Percentiles rank a stretch among this genome's conserved stretches.
Conservation (phyloP, 2,329 filamentous ascomycete genomes). For the Cordyceps sp. region DNA sequence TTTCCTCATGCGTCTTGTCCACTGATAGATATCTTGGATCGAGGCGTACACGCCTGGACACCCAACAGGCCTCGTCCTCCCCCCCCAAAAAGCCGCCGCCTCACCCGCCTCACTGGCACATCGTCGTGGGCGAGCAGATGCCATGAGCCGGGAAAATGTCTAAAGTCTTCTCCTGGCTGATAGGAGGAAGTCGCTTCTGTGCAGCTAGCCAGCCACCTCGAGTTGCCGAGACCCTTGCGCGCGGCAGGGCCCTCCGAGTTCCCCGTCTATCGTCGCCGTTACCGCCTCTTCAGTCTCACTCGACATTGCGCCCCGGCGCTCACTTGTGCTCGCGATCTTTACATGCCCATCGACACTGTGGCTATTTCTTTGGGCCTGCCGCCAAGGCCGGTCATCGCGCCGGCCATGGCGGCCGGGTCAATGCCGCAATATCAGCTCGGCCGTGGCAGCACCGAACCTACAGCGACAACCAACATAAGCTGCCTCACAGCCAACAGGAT, state of each 20-base stretch:
- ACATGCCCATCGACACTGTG: no score
- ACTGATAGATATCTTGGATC: no score
- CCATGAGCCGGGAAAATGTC: constrained; percentile 25
- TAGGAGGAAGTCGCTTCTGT: constrained; percentile 18
- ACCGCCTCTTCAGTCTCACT: no score
- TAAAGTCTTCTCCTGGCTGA: constrained; percentile 19
- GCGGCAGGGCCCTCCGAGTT: constrained; percentile 1
- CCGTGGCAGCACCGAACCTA: constrained; percentile 1
- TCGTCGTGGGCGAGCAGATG: constrained; percentile 6
- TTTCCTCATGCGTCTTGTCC: constrained; percentile 7
- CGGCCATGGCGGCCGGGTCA: not conserved
- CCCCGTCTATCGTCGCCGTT: no score
- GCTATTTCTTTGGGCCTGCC: no score
- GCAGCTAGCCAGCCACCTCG: constrained; percentile 10
- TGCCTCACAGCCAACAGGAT: not conserved
- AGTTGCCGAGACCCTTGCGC: constrained; percentile 1
- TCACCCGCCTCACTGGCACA: no score
- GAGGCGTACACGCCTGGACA: no score
- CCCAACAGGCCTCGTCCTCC: no score
- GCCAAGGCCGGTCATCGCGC: no score
- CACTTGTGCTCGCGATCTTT: no score
- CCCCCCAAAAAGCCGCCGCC: no score
- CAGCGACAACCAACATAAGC: not conserved
- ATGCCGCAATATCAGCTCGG: not conserved
- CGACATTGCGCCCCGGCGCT: no score